Evolutionary conservation across 2,329 filamentous ascomycete genomes (phyloP).

Genomic region (Phaeosphaeriaceae sp.): DNA sequence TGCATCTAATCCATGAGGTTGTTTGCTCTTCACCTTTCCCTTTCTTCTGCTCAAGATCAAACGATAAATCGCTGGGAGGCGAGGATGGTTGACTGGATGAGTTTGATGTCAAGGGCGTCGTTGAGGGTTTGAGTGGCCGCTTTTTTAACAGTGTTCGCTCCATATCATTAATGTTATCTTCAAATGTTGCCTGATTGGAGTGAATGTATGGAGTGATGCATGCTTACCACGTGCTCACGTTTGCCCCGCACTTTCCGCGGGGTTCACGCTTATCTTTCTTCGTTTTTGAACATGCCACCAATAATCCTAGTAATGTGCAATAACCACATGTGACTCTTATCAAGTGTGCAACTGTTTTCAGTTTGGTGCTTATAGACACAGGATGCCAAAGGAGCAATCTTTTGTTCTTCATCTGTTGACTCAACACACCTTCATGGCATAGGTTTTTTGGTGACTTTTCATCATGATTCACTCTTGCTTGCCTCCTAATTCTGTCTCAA

Average conservation of each 20-base stretch:
- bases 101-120: slow-evolving; percentile 18
- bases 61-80: slow-evolving; percentile 5
- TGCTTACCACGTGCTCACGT: too few species aligned
- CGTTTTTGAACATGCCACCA: neutral
- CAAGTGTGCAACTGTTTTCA: too few species aligned
- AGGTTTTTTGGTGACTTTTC: neutral
- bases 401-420: neutral
- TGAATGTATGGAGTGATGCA: too few species aligned
- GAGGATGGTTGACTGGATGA: neutral
- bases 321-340: neutral
- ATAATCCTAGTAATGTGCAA: neutral
- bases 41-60: slow-evolving; percentile 11
- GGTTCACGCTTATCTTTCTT: too few species aligned
- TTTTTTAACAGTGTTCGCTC: slow-evolving; percentile 2
- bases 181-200: neutral
- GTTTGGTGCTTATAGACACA: too few species aligned
- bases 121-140: slow-evolving; percentile 8
- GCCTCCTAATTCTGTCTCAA: neutral
- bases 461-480: slow-evolving; percentile 3
- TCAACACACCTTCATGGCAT: neutral
- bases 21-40: slow-evolving; percentile 6
- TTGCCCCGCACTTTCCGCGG: too few species aligned
- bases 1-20: too few species aligned
- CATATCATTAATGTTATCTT: neutral
- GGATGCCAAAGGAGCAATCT: neutral